phyloP scores from a whole-genome alignment of 768 basidiomycete genomes.

The Dacryopinax primogenitus region DNA sequence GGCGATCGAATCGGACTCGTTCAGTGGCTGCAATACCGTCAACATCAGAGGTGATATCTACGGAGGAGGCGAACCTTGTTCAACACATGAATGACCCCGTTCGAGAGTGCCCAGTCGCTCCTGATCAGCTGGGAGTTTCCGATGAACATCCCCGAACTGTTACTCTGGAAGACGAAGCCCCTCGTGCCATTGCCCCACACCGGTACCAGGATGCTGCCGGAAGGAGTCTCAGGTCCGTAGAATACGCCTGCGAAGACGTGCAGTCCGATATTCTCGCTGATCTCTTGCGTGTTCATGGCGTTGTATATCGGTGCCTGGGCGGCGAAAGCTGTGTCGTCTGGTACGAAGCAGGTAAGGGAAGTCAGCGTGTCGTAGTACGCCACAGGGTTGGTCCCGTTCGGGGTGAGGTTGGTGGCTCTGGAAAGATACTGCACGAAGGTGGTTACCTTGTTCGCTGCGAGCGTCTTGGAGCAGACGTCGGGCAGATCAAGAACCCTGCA shows the following conservation, averaged over 20 bases:
- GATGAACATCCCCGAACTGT: conserved; percentile 1
- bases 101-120: not conserved
- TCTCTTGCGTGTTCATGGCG: not conserved
- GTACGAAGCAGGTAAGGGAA: not conserved
- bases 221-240: not conserved
- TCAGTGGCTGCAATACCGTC: not conserved
- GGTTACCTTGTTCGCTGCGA: not conserved
- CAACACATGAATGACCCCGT: not conserved
- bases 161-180: not conserved
- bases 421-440: not conserved
- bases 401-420: not conserved
- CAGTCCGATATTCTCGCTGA: not conserved
- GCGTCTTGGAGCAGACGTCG: not conserved
- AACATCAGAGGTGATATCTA: not conserved
- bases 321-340: not conserved
- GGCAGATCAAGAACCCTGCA: not conserved
- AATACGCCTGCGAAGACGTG: conserved; percentile 1
- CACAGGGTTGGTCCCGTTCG: not conserved
- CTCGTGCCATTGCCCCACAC: not conserved
- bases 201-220: not conserved
- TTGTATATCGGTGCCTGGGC: not conserved
- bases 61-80: not conserved
- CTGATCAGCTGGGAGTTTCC: not conserved
- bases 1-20: not conserved
- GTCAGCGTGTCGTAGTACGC: not conserved